phyloP scores from a whole-genome alignment of 2,329 filamentous ascomycete species.

The Dothideomycetes sp. region DNA sequence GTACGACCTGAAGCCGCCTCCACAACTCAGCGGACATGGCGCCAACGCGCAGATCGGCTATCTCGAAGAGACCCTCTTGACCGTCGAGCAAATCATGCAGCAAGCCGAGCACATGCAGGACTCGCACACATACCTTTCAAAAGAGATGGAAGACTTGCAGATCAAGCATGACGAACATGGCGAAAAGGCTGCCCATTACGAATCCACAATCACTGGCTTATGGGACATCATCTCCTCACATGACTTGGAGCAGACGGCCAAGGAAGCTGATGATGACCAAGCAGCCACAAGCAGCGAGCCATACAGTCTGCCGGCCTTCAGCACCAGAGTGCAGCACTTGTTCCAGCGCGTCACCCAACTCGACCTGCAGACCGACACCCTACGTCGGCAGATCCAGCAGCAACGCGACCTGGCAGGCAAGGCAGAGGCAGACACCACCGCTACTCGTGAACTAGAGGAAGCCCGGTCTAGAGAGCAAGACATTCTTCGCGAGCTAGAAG shows the following conservation, averaged over 20 bases:
- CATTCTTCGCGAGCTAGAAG: constrained; percentile 19
- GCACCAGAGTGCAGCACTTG: constrained; percentile 65
- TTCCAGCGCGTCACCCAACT: constrained; percentile 66
- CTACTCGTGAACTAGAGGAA: constrained; percentile 15
- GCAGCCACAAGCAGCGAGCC: constrained; percentile 29
- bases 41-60: constrained; percentile 59
- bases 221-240: constrained; percentile 41
- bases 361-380: constrained; percentile 77
- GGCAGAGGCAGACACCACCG: constrained; percentile 51
- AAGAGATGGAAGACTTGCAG: constrained; percentile 13
- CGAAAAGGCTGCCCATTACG: constrained; percentile 44
- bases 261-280: constrained; percentile 16
- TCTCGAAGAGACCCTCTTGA: constrained; percentile 48
- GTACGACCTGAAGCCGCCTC: constrained; percentile 45
- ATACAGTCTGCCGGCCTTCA: constrained; percentile 68
- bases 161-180: constrained; percentile 13
- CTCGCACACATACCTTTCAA: constrained; percentile 12
- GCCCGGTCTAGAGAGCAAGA: constrained; percentile 13
- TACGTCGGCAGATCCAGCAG: constrained; percentile 88
- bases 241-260: constrained; percentile 22
- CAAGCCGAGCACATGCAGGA: constrained; percentile 17
- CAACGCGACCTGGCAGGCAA: constrained; percentile 87
- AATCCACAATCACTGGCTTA: constrained; percentile 37
- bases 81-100: constrained; percentile 19
- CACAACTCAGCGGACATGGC: constrained; percentile 44